Conservation (phyloP, 306 rosid genomes). For the Canavalia ensiformis region DNA sequence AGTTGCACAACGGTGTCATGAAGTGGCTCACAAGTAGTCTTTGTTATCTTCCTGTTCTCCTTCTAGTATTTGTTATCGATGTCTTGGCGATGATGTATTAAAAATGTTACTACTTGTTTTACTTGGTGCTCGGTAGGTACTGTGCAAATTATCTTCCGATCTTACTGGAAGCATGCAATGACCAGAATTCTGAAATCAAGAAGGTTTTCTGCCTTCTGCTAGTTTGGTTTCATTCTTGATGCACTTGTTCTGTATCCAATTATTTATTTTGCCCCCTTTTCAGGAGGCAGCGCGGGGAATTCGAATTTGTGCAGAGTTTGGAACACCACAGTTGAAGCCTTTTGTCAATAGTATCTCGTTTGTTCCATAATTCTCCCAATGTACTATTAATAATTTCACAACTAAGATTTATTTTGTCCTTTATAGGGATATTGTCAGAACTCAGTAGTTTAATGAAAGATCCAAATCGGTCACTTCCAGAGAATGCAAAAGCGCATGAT, state of each 20-base stretch:
- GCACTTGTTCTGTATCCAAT: neutral
- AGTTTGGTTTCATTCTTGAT: constrained; percentile 8
- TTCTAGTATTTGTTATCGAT: constrained; percentile 36
- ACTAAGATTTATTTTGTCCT: constrained; percentile 17
- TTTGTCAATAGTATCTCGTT: constrained; percentile 48
- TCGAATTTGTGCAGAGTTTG: constrained; percentile 58
- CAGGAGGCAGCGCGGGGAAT: constrained; percentile 59
- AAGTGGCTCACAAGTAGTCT: constrained; percentile 47
- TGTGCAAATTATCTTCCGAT: constrained; percentile 42
- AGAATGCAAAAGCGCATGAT: constrained; percentile 50
- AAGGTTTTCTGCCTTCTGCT: constrained; percentile 46
- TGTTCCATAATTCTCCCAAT: constrained; percentile 3
- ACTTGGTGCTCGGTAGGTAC: constrained; percentile 43
- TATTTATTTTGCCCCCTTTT: constrained; percentile 26
- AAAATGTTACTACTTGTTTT: neutral
- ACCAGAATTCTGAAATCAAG: constrained; percentile 49
- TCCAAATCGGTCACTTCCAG: constrained; percentile 29
- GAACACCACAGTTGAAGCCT: constrained; percentile 53
- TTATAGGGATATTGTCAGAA: constrained; percentile 50
- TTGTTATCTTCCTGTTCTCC: neutral
- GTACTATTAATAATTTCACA: constrained; percentile 25
- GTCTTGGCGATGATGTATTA: constrained; percentile 7
- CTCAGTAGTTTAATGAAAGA: constrained; percentile 43
- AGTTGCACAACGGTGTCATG: constrained; percentile 49
- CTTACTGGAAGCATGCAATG: constrained; percentile 54